Evolutionary conservation across 345 rosid species (phyloP).

Genomic region (Fremontodendron californicum): DNA sequence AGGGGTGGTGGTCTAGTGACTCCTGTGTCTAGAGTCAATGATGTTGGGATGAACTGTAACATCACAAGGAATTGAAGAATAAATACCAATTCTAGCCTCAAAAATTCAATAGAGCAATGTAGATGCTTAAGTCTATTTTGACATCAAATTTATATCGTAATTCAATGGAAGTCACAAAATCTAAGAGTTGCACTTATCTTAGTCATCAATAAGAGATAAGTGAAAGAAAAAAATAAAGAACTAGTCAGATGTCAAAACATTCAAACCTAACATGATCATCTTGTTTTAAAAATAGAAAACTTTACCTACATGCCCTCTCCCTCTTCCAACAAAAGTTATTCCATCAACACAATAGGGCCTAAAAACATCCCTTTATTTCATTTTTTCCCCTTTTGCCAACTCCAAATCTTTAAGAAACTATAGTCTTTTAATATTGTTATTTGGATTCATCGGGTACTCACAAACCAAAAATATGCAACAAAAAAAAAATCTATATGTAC

Average conservation of each 20-base stretch:
- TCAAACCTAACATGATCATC: neutral
- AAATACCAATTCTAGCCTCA: constrained; percentile 9
- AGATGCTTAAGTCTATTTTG: neutral
- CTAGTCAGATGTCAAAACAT: neutral
- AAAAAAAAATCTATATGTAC: neutral
- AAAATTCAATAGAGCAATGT: neutral
- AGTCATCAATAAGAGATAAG: neutral
- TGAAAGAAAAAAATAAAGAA: neutral
- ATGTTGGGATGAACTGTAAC: constrained; percentile 75
- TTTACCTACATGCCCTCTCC: neutral
- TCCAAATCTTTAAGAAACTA: neutral
- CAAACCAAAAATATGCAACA: neutral
- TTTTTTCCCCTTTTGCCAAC: neutral
- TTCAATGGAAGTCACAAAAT: neutral
- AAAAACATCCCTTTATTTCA: neutral
- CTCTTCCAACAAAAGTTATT: neutral
- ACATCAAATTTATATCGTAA: neutral
- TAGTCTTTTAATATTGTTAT: neutral
- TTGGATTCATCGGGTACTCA: neutral
- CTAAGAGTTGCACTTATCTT: neutral
- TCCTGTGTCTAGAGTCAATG: constrained; percentile 87
- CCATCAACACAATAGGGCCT: neutral
- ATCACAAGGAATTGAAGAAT: constrained; percentile 27
- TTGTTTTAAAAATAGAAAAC: neutral
- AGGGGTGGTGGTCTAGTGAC: constrained; percentile 90